Conservation (phyloP, 257 asterid genomes). For the Eustoma russellianum region DNA sequence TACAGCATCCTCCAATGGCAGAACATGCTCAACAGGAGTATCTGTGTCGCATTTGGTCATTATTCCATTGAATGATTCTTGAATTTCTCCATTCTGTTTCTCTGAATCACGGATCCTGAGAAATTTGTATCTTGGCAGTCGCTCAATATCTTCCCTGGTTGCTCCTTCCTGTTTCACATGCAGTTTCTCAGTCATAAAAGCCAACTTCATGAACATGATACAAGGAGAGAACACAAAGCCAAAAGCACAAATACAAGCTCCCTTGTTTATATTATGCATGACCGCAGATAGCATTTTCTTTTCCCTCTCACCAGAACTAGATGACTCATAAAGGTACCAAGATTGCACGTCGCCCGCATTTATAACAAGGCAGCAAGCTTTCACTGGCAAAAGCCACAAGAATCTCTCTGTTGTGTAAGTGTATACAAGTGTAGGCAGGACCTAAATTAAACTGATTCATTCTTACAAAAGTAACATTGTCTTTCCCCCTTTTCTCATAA, state of each 20-base stretch:
- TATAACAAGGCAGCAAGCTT: no score
- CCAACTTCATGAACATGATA: background rate
- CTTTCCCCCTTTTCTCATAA: no score
- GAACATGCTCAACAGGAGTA: conserved; percentile 67
- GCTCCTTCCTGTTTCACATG: conserved; percentile 82
- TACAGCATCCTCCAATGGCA: conserved; percentile 90
- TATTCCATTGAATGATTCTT: conserved; percentile 92
- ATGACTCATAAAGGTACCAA: no score
- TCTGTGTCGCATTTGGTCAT: conserved; percentile 77
- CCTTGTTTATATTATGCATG: background rate
- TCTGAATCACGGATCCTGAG: conserved; percentile 86
- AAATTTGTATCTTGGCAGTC: conserved; percentile 72
- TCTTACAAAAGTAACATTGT: no score
- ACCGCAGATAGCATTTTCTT: background rate
- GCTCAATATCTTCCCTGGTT: conserved; percentile 87
- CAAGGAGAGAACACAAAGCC: background rate
- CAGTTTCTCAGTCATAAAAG: background rate
- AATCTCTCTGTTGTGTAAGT: no score
- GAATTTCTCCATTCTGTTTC: conserved; percentile 83
- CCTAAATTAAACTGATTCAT: no score
- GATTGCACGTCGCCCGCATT: no score
- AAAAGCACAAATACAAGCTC: background rate
- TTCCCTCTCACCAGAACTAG: background rate
- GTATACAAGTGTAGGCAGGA: no score
- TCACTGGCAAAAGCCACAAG: no score